These are phyloP conservation scores for Medicago truncatula DNA, from an alignment of 306 rosid genomes.

Conservation along the genomic window DNA sequence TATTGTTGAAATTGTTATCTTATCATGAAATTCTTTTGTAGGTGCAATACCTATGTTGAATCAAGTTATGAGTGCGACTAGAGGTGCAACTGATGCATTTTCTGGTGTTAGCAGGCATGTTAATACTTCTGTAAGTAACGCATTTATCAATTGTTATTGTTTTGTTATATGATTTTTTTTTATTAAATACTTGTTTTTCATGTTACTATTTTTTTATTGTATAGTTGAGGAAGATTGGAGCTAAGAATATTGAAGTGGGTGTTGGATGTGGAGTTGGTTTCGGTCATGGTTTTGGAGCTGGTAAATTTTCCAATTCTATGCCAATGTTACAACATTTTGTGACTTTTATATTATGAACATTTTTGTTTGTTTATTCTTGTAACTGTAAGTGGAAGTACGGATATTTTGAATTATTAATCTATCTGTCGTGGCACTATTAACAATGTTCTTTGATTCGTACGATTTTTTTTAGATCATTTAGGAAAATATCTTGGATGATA, in stretches of 20 bases:
- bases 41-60: conserved; percentile 85
- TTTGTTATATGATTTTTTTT: too few species aligned
- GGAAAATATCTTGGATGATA: not conserved
- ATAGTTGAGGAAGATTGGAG: conserved; percentile 89
- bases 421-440: not conserved
- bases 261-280: conserved; percentile 96
- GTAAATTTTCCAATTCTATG: conserved; percentile 48
- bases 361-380: not conserved
- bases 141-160: not conserved
- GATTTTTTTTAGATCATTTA: not conserved
- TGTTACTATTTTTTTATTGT: not conserved
- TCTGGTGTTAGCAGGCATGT: conserved; percentile 89
- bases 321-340: not conserved
- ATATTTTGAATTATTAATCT: conserved; percentile 8
- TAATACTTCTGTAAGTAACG: conserved; percentile 81
- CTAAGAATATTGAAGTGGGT: conserved; percentile 81
- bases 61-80: conserved; percentile 94
- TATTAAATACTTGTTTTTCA: conserved; percentile 18
- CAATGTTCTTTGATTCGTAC: not conserved
- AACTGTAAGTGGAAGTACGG: not conserved
- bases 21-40: conserved; percentile 41
- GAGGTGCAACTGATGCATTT: conserved; percentile 94
- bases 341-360: not conserved
- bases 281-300: conserved; percentile 98
- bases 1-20: not conserved